These are phyloP conservation scores for Populus simonii DNA, from an alignment of 345 rosid genomes.

Conservation along the genomic window DNA sequence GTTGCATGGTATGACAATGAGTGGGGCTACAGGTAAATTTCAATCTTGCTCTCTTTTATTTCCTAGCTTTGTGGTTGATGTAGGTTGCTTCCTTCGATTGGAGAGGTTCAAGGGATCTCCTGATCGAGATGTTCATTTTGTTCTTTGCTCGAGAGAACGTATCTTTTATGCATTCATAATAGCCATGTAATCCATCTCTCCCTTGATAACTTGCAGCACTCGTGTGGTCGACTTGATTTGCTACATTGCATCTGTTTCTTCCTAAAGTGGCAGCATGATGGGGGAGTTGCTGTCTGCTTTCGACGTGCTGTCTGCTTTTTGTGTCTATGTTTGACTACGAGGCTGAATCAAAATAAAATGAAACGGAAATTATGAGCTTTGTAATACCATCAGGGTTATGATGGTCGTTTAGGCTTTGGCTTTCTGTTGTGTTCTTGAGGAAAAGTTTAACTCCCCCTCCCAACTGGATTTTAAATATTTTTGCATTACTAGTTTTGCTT, in stretches of 20 bases:
- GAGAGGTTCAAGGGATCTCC: neutral
- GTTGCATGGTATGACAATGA: constrained; percentile 31
- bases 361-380: neutral
- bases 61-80: neutral
- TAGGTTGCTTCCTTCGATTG: neutral
- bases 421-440: neutral
- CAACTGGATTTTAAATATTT: neutral
- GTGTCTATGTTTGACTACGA: neutral
- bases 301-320: neutral
- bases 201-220: constrained; percentile 17
- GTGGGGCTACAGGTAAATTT: constrained; percentile 29
- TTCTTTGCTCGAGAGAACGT: neutral
- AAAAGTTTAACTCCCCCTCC: neutral
- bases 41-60: neutral
- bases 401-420: neutral
- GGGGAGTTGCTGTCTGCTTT: neutral
- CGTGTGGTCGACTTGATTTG: constrained; percentile 24
- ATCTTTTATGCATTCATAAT: neutral
- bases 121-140: neutral
- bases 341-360: neutral
- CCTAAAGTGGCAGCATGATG: neutral
- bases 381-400: neutral
- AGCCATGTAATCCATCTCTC: neutral
- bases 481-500: neutral
- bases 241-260: constrained; percentile 5